Base-by-base conservation (phyloP, 805 yeast genomes). In the Candida khao-thaluensis region DNA sequence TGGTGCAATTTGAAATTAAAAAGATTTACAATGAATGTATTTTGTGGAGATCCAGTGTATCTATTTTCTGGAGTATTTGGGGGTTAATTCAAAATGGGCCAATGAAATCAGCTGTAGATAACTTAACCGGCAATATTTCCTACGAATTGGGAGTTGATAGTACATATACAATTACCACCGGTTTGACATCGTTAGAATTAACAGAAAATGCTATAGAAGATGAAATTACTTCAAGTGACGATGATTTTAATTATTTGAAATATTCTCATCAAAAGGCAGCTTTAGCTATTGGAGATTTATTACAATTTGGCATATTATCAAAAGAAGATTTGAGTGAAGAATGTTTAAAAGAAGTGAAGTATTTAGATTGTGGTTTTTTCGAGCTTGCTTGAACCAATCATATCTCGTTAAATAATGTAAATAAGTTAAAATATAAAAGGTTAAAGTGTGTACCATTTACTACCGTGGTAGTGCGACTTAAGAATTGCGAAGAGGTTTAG, bases 51-150 rank as follows among this genome's bases (percentile, higher is more conserved):
- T 79, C 95, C 1, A 69, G 87, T 0, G 91, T 79, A 16, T 83
- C 83, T 35, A 69, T 85, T 7, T 77, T 74, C 54, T 91, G 99
- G 99, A 74, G 83, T 4, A 56, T 90, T 18, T 91, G 99, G 99
- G 98, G 95, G 1, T 72, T 93, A 30, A 75, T 93, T 23, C 95
- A 87, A 58, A 79, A 83, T 48, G 88, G 62, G 36, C 71, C 66
- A n/a, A 36, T 52, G 35, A 50, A 27, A 35, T 51, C 18, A 32
- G 38, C 36, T 0, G 40, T 43, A 14, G 43, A 41, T 15, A 40
- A 36, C 1, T 36, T 43, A 21, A 17, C 28, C 6, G 50, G 50
- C 1, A 17, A 47, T 6, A 33, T 44, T 14, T 28, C 42, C 6
- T 49, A 58, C 7, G 67, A 62, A 31, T 52, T 54, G 35, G 71